A percentile compares a stretch with the other conserved stretches of the same genome.
Evolutionary conservation across 2,329 filamentous ascomycete genomes (phyloP).

Genomic region (Lachnellula cervina): DNA sequence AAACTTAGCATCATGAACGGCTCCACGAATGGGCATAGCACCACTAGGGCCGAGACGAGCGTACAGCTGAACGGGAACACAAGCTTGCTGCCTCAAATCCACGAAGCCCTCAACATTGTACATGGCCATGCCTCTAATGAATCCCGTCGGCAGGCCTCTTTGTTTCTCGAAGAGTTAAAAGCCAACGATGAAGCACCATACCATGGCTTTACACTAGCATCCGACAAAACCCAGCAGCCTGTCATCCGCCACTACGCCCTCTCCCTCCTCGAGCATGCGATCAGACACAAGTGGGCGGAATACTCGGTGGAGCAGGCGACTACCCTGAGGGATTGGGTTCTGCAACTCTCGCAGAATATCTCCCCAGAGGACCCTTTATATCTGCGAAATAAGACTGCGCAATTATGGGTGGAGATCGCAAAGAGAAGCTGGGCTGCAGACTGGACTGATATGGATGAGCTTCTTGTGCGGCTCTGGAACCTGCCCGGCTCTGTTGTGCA

Average conservation of each 20-base stretch:
- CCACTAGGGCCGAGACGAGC: conserved; percentile 2
- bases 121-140: conserved; percentile 80
- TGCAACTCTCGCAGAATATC: conserved; percentile 70
- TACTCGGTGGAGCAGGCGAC: conserved; percentile 64
- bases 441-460: conserved; percentile 91
- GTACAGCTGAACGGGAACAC: conserved; percentile 30
- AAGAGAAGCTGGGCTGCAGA: conserved; percentile 90
- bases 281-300: conserved; percentile 77
- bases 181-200: conserved; percentile 71
- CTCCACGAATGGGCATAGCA: conserved; percentile 20
- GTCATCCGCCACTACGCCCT: conserved; percentile 91
- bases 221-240: conserved; percentile 67
- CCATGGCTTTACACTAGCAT: conserved; percentile 79
- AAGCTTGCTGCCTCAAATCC: conserved; percentile 61
- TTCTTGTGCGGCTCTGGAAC: conserved; percentile 81
- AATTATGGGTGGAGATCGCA: conserved; percentile 91
- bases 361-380: conserved; percentile 71
- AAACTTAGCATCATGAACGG: conserved; percentile 23
- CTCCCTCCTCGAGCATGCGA: conserved; percentile 82
- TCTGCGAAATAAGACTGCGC: conserved; percentile 86
- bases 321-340: conserved; percentile 68
- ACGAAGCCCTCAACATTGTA: conserved; percentile 80
- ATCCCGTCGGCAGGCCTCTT: conserved; percentile 73
- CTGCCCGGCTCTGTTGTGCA: conserved; percentile 54
- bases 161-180: conserved; percentile 84